These are phyloP conservation scores for Rhododendron molle DNA, from an alignment of 148 eudicot species.

Conservation along the genomic window DNA sequence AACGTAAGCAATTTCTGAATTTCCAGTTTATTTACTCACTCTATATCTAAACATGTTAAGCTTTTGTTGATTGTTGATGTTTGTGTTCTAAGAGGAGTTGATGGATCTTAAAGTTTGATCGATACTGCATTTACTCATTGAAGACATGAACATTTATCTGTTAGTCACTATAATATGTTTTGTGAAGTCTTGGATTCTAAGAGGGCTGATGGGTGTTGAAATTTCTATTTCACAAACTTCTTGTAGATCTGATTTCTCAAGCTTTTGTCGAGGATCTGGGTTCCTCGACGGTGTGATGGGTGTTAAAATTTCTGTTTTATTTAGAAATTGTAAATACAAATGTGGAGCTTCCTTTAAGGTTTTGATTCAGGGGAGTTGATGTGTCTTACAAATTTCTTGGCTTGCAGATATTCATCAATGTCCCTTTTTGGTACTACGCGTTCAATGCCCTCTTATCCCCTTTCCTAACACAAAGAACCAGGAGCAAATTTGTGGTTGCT, in stretches of 20 bases:
- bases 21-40: not conserved
- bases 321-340: no score
- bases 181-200: not conserved
- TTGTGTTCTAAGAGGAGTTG: not conserved
- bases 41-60: not conserved
- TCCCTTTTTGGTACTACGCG: slow-evolving; percentile 69
- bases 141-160: not conserved
- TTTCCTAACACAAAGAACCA: slow-evolving; percentile 62
- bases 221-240: not conserved
- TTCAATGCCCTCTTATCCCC: slow-evolving; percentile 51
- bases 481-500: slow-evolving; percentile 59
- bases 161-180: not conserved
- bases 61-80: not conserved
- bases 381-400: not conserved
- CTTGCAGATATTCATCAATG: slow-evolving; percentile 62
- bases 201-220: not conserved
- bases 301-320: not conserved
- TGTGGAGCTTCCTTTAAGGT: not conserved
- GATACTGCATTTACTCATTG: not conserved
- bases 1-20: slow-evolving; percentile 33
- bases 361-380: not conserved
- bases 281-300: not conserved
- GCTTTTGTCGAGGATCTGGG: not conserved
- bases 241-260: not conserved
- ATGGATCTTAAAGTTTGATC: not conserved